These are phyloP conservation scores for Herpotrichia juniperi DNA, from an alignment of 2,329 filamentous ascomycete species.

Conservation along the genomic window DNA sequence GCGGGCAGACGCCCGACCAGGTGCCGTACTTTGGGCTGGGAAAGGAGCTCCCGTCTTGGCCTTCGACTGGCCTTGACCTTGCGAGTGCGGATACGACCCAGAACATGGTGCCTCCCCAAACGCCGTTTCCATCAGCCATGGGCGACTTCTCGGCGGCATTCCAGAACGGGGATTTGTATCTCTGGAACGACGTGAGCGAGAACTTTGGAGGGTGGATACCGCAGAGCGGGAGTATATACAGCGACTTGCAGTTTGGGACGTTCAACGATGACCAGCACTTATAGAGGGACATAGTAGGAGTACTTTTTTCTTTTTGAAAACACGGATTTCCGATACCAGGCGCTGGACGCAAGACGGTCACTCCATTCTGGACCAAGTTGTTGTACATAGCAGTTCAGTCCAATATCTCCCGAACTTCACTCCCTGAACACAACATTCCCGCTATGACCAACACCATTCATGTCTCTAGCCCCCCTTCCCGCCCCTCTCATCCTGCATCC, in stretches of 20 bases:
- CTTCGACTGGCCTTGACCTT: background rate
- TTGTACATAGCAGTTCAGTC: too few relatives aligned
- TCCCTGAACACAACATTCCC: too few relatives aligned
- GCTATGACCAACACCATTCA: too few relatives aligned
- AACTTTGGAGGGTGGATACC: slow-evolving; percentile 39
- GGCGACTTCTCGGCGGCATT: slow-evolving; percentile 41
- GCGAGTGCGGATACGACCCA: background rate
- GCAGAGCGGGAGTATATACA: slow-evolving; percentile 30
- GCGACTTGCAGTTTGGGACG: slow-evolving; percentile 29
- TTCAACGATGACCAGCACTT: slow-evolving; percentile 20
- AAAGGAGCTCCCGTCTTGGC: slow-evolving; percentile 8
- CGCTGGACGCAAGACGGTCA: too few relatives aligned
- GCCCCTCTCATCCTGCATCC: slow-evolving; percentile 59
- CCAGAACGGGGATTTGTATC: slow-evolving; percentile 43
- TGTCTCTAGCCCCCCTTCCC: slow-evolving; percentile 47
- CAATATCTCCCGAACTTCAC: too few relatives aligned
- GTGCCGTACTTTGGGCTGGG: slow-evolving; percentile 17
- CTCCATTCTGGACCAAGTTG: too few relatives aligned
- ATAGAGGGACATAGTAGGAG: background rate
- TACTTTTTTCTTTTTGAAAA: too few relatives aligned
- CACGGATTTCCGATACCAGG: too few relatives aligned
- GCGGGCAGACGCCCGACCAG: background rate
- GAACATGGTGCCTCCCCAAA: background rate
- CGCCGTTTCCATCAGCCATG: slow-evolving; percentile 29
- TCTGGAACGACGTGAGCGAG: slow-evolving; percentile 45